Percentiles rank a stretch among this genome's conserved stretches.
Evolutionary conservation across 2,329 filamentous ascomycete species (phyloP).

Genomic region (Colletotrichum chrysophilum): DNA sequence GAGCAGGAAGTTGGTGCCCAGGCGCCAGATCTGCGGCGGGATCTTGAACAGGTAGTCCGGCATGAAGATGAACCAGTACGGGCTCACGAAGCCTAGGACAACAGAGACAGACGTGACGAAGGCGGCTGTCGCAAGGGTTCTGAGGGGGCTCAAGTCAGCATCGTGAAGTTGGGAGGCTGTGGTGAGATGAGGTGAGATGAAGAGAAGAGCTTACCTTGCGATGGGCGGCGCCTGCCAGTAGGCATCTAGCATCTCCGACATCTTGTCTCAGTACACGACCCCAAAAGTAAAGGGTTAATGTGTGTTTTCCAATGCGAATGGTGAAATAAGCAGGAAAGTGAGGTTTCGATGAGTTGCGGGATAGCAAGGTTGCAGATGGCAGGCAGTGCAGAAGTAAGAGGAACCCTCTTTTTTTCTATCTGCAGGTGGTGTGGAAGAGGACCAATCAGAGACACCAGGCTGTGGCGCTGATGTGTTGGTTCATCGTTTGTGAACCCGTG

Average conservation of each 20-base stretch:
- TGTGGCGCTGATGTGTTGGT: conserved; percentile 20
- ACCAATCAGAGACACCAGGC: conserved; percentile 21
- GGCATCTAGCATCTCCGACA: conserved; percentile 29
- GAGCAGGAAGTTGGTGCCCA: conserved; percentile 46
- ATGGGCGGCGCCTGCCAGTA: conserved; percentile 47
- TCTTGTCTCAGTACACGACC: conserved; percentile 3
- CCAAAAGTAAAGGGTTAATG: background rate
- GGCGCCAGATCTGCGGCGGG: conserved; percentile 49
- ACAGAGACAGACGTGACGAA: conserved; percentile 66
- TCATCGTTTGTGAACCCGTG: conserved; percentile 23
- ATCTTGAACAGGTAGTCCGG: conserved; percentile 56
- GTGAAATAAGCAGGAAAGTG: conserved; percentile 3
- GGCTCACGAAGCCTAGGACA: conserved; percentile 58
- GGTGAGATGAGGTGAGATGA: background rate
- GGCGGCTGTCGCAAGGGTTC: conserved; percentile 69
- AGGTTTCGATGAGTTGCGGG: conserved; percentile 1
- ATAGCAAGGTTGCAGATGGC: conserved; percentile 13
- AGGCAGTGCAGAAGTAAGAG: background rate
- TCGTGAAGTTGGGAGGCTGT: background rate
- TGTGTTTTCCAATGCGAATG: background rate
- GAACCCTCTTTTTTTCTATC: background rate
- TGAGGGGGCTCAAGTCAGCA: conserved; percentile 38
- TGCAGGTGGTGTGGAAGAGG: conserved; percentile 10
- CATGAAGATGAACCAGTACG: conserved; percentile 58
- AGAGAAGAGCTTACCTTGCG: conserved; percentile 40